These are phyloP conservation scores for Trichoderma guizhouense DNA, from an alignment of 2,329 filamentous ascomycete species.

Conservation along the genomic window DNA sequence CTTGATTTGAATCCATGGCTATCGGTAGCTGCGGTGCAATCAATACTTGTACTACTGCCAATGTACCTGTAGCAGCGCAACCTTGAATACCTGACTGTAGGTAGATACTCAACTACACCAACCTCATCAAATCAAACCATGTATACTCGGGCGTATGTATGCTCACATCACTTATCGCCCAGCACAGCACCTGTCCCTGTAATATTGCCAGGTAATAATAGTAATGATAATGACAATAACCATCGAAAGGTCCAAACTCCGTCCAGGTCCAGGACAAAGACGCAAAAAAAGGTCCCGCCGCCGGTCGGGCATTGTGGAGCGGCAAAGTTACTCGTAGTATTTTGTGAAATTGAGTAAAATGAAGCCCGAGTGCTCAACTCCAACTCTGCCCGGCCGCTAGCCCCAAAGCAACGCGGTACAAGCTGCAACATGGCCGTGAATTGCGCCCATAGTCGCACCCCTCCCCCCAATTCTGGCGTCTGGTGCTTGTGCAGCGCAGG, in stretches of 20 bases:
- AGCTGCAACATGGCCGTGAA: slow-evolving; percentile 7
- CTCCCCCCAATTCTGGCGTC: not conserved
- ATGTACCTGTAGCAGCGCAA: not conserved
- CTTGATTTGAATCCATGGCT: not conserved
- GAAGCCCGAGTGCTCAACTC: not conserved
- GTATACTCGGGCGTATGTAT: not conserved
- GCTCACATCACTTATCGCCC: not conserved
- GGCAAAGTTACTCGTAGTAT: slow-evolving; percentile 8
- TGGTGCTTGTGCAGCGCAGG: not conserved
- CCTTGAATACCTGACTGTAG: no score
- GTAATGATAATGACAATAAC: not conserved
- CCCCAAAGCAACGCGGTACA: slow-evolving; percentile 11
- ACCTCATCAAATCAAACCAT: not conserved
- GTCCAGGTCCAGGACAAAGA: no score
- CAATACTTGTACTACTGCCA: not conserved
- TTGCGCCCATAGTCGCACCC: not conserved
- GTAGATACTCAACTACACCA: not conserved
- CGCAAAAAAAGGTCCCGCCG: not conserved
- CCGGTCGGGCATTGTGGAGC: not conserved
- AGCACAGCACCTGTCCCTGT: not conserved
- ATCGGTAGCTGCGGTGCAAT: not conserved
- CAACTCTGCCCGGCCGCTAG: slow-evolving; percentile 5
- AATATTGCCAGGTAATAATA: not conserved
- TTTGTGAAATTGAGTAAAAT: not conserved
- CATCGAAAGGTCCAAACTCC: no score